These are phyloP conservation scores for Pleurozium schreberi DNA, from an alignment of 225 moss, liverwort and hornwort genomes.

Conservation along the genomic window DNA sequence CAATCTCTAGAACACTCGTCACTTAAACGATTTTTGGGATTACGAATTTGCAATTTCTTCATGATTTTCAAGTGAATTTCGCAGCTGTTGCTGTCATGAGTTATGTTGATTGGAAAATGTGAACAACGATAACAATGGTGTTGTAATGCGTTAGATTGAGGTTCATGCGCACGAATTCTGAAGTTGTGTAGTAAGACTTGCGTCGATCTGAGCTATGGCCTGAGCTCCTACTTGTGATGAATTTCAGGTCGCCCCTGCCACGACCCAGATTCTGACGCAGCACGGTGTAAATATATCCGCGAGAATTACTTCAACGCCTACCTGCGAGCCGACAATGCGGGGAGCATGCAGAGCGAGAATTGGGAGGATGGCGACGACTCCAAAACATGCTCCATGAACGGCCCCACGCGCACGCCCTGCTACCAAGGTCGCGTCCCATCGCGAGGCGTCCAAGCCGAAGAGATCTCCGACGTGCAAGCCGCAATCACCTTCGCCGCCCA, in stretches of 20 bases:
- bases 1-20: too few relatives aligned
- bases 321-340: constrained; percentile 3
- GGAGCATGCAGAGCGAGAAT: constrained; percentile 8
- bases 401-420: background rate
- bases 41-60: background rate
- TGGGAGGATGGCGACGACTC: constrained; percentile 1
- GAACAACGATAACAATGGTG: background rate
- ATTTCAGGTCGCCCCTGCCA: background rate
- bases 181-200: too few relatives aligned
- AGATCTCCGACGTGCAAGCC: background rate
- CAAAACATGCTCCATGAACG: background rate
- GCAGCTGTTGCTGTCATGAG: background rate
- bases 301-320: background rate
- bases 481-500: background rate
- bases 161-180: background rate
- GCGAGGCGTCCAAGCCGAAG: background rate
- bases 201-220: background rate
- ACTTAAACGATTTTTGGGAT: background rate
- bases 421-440: background rate
- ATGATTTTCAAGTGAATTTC: background rate
- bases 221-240: background rate
- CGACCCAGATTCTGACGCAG: background rate
- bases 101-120: background rate
- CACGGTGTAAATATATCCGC: background rate
- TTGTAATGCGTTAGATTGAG: background rate